Evolutionary conservation across 164 flowering plant genomes (phyloP).

Genomic region (Akebia trifoliata): DNA sequence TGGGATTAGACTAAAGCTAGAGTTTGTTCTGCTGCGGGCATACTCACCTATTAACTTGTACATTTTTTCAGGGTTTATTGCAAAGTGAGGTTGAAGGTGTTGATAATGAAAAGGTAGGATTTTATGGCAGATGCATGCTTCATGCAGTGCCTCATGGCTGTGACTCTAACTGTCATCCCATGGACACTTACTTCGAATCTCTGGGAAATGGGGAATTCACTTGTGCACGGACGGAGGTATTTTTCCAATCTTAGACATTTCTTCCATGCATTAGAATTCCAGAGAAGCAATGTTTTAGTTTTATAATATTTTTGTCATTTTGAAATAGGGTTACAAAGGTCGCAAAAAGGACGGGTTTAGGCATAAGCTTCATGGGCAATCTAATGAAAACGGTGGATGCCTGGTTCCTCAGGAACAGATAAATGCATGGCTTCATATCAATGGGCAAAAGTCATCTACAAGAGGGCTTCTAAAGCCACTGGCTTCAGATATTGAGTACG

Average conservation of each 20-base stretch:
- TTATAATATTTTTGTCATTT: background rate
- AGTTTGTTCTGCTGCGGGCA: too few species aligned
- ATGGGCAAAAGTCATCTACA: slow-evolving; percentile 39
- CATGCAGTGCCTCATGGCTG: slow-evolving; percentile 31
- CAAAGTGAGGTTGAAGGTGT: slow-evolving; percentile 69
- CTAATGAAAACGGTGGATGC: slow-evolving; percentile 35
- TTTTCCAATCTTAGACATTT: background rate
- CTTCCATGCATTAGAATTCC: background rate
- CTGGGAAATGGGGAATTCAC: slow-evolving; percentile 24
- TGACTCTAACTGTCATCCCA: slow-evolving; percentile 18
- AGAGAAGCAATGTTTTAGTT: background rate
- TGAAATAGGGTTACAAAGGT: slow-evolving; percentile 54
- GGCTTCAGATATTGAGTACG: slow-evolving; percentile 41
- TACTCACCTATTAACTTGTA: background rate
- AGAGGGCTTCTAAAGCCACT: slow-evolving; percentile 31
- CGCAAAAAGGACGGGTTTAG: slow-evolving; percentile 45
- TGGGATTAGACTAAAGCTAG: too few species aligned
- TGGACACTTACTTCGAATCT: slow-evolving; percentile 12
- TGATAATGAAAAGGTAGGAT: slow-evolving; percentile 51
- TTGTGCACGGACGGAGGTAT: slow-evolving; percentile 69
- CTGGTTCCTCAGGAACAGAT: slow-evolving; percentile 69
- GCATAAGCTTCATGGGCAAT: slow-evolving; percentile 20
- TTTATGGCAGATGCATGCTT: slow-evolving; percentile 51
- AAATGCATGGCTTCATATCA: slow-evolving; percentile 70
- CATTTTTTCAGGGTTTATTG: slow-evolving; percentile 43